phyloP scores from a whole-genome alignment of 192 early-diverging fungal genomes.

The Podila horticola region DNA sequence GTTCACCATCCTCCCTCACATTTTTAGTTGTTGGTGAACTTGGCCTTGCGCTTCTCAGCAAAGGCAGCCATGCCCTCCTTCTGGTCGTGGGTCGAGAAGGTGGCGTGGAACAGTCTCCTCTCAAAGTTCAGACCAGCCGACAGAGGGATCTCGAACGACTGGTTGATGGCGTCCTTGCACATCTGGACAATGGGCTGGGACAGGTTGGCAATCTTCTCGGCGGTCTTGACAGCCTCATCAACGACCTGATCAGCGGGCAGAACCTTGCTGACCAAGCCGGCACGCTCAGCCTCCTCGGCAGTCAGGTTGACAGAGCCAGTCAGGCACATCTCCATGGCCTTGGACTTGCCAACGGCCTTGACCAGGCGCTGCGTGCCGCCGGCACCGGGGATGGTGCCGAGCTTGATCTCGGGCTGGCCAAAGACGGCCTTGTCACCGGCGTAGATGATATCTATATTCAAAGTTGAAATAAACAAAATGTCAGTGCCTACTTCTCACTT shows the following conservation, averaged over 20 bases:
- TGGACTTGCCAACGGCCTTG: conserved; percentile 95
- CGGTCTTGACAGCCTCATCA: conserved; percentile 91
- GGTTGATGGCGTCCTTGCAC: conserved; percentile 97
- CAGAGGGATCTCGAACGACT: conserved; percentile 90
- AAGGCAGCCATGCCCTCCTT: conserved; percentile 98
- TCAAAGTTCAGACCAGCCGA: conserved; percentile 89
- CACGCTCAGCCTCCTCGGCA: conserved; percentile 87
- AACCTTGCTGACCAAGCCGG: conserved; percentile 91
- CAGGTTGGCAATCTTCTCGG: conserved; percentile 85
- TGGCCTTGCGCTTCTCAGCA: conserved; percentile 89
- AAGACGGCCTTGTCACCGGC: conserved; percentile 97
- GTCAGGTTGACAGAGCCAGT: conserved; percentile 85
- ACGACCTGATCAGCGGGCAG: conserved; percentile 88
- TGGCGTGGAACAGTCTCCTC: conserved; percentile 92
- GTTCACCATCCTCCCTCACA: neutral
- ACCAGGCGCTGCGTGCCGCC: conserved; percentile 89
- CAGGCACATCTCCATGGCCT: conserved; percentile 97
- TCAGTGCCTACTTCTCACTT: too few relatives aligned
- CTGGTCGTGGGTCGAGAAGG: conserved; percentile 93
- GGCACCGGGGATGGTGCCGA: conserved; percentile 95
- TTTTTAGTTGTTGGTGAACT: conserved; percentile 86
- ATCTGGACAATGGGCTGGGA: conserved; percentile 90
- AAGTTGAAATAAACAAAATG: neutral
- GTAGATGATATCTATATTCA: conserved; percentile 86
- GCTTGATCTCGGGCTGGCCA: conserved; percentile 98